A percentile compares a stretch with the other conserved stretches of the same genome.
These are phyloP conservation scores for Micromonas commoda DNA, from an alignment of 139 green algal species.

Conservation along the genomic window DNA sequence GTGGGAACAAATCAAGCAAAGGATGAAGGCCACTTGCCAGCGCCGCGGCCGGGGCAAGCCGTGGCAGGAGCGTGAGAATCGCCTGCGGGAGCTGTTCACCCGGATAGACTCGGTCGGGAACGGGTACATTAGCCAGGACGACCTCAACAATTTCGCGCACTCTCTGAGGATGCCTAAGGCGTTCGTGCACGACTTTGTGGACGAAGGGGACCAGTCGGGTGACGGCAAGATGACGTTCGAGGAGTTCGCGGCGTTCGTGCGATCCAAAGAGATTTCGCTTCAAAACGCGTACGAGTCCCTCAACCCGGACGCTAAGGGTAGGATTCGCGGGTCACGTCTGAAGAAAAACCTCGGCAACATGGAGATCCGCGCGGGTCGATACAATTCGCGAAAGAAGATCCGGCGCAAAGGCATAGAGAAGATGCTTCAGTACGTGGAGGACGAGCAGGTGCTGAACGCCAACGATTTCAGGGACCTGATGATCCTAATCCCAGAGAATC, in stretches of 20 bases:
- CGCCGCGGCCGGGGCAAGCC: background rate
- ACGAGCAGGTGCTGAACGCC: background rate
- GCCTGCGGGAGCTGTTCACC: slow-evolving; percentile 11
- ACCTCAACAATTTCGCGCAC: slow-evolving; percentile 7
- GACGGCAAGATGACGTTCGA: slow-evolving; percentile 15
- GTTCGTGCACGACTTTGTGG: slow-evolving; percentile 25
- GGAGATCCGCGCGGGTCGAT: background rate
- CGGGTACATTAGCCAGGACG: slow-evolving; percentile 1
- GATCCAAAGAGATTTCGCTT: slow-evolving; percentile 20
- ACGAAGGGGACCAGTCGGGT: background rate
- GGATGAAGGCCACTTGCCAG: background rate
- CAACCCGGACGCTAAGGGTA: slow-evolving; percentile 8
- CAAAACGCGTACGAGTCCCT: slow-evolving; percentile 8
- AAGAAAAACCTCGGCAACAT: slow-evolving; percentile 8
- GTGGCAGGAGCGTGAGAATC: background rate
- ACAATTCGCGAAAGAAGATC: slow-evolving; percentile 19
- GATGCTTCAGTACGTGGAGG: background rate
- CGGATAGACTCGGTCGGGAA: background rate
- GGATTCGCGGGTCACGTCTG: background rate
- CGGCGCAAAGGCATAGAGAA: background rate
- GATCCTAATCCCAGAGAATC: background rate
- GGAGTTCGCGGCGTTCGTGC: slow-evolving; percentile 22
- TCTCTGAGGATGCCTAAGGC: background rate
- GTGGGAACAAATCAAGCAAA: background rate
- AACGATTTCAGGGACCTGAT: slow-evolving; percentile 18